Percentiles rank a stretch among this genome's conserved stretches.
Evolutionary conservation across 495 filamentous ascomycete species (phyloP).

Genomic region (Podospora appendiculata): DNA sequence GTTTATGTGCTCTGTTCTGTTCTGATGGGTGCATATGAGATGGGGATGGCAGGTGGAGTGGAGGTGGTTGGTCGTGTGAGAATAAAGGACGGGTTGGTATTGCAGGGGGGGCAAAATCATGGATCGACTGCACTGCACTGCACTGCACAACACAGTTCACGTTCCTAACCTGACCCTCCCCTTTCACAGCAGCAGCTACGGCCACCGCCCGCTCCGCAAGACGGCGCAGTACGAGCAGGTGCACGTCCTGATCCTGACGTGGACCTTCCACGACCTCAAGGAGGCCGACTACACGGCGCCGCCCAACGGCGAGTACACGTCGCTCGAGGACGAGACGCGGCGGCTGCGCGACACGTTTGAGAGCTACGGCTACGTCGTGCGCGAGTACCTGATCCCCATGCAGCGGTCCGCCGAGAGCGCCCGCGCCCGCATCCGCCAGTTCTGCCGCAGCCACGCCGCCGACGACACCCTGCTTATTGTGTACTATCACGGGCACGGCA

Average conservation of each 20-base stretch:
- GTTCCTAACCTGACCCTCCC: not conserved
- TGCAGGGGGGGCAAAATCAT: too few relatives aligned
- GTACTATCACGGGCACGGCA: slow-evolving; percentile 27
- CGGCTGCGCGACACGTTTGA: slow-evolving; percentile 18
- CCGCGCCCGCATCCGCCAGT: slow-evolving; percentile 10
- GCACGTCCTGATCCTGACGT: slow-evolving; percentile 23
- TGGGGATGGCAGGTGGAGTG: too few relatives aligned
- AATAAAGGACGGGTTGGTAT: too few relatives aligned
- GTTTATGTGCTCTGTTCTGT: not conserved
- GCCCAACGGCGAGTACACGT: slow-evolving; percentile 16
- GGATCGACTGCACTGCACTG: too few relatives aligned
- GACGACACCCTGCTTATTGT: slow-evolving; percentile 24
- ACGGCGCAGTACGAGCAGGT: slow-evolving; percentile 17
- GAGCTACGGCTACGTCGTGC: slow-evolving; percentile 18
- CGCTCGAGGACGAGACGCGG: slow-evolving; percentile 25
- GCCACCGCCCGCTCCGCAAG: not conserved
- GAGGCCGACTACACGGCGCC: slow-evolving; percentile 17
- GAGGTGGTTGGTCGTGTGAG: too few relatives aligned
- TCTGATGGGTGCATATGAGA: too few relatives aligned
- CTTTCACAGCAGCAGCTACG: slow-evolving; percentile 2
- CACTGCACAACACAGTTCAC: too few relatives aligned
- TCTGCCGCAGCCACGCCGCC: slow-evolving; percentile 11
- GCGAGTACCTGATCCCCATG: slow-evolving; percentile 25
- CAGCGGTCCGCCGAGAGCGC: slow-evolving; percentile 9
- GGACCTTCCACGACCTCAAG: slow-evolving; percentile 24